Evolutionary conservation across 352 stramenopile species (phyloP), one percentile per base, ranked within the genome.

Genomic region (Pythium dissimile): DNA sequence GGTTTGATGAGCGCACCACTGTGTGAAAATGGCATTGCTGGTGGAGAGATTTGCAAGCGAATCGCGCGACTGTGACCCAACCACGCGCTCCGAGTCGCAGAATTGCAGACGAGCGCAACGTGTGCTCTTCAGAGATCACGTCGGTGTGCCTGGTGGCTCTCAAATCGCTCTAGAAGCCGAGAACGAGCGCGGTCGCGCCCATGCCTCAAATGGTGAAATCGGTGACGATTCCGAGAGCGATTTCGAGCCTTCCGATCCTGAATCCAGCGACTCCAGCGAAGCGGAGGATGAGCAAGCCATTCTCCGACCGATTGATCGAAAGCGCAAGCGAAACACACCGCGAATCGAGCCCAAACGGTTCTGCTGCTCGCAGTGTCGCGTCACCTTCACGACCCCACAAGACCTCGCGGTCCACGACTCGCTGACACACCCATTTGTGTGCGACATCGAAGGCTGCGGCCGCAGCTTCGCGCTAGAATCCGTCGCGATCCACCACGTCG

Each of bases 361-460:
- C 34, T 18, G 32, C 35, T 15, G 5, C 10, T 45, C 11, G 16
- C 34, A 28, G 31, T 65, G 44, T 15, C 48, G 21, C 2, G 18
- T 41, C 12, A 18, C n/a, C 2, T 50, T 54, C 20, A 18, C n/a
- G 39, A 43, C 39, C 13, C 18, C 9, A 3, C 1, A n/a, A 15
- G 31, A 43, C 5, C 10, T 21, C 2, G 26, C 27, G 4, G 35
- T 28, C 1, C 56, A 64, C 34, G 30, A 38, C 13, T 15, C 24
- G 21, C 3, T 21, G 4, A 27, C 44, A 7, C 55, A 59, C 27
- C 2, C 34, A 34, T 68, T 68, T 51, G n/a, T 54, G 26, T 68
- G 60, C 16, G 47, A 62, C 24, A 59, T 68, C 18, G 54, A 62
- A 58, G 60, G 53, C 16, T 68, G 60, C 24, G 28, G 20, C 13